phyloP scores from a whole-genome alignment of 768 basidiomycete genomes.

The Boletus fagicola region DNA sequence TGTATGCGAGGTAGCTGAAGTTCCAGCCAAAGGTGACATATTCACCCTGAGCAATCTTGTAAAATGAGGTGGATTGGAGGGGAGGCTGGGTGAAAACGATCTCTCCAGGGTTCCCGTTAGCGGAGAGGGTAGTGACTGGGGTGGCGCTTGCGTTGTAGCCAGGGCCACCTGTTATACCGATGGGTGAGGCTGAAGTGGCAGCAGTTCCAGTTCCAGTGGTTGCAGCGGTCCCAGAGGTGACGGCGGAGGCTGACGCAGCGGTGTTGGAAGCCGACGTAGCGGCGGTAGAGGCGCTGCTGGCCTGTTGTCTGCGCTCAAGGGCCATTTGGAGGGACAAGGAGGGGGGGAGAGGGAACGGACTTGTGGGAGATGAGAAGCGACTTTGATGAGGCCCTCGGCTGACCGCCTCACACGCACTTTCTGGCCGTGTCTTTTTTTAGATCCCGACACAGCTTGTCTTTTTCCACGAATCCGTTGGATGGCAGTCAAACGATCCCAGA shows the following conservation, averaged over 20 bases:
- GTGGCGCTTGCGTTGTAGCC: constrained; percentile 26
- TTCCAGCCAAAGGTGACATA: constrained; percentile 75
- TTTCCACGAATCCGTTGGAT: too few relatives aligned
- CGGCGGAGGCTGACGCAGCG: background rate
- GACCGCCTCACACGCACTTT: constrained; percentile 15
- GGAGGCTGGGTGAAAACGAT: constrained; percentile 59
- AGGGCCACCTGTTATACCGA: constrained; percentile 29
- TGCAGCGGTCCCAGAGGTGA: background rate
- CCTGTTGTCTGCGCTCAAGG: constrained; percentile 28
- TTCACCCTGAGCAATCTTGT: constrained; percentile 58
- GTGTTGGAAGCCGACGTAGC: constrained; percentile 1
- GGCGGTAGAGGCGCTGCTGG: background rate
- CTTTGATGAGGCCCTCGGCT: background rate
- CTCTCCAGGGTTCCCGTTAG: constrained; percentile 42
- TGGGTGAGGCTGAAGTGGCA: background rate
- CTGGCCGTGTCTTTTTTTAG: constrained; percentile 16
- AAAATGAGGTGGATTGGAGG: constrained; percentile 57
- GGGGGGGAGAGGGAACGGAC: background rate
- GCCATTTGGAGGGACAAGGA: constrained; percentile 9
- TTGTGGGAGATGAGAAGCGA: background rate
- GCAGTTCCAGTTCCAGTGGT: background rate
- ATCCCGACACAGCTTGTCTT: background rate
- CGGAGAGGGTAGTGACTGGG: constrained; percentile 25
- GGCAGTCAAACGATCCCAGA: too few relatives aligned
- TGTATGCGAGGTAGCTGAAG: constrained; percentile 52